A percentile compares a stretch with the other conserved stretches of the same genome.
Evolutionary conservation across 345 rosid genomes (phyloP).

Genomic region (Salix koriyanagi): DNA sequence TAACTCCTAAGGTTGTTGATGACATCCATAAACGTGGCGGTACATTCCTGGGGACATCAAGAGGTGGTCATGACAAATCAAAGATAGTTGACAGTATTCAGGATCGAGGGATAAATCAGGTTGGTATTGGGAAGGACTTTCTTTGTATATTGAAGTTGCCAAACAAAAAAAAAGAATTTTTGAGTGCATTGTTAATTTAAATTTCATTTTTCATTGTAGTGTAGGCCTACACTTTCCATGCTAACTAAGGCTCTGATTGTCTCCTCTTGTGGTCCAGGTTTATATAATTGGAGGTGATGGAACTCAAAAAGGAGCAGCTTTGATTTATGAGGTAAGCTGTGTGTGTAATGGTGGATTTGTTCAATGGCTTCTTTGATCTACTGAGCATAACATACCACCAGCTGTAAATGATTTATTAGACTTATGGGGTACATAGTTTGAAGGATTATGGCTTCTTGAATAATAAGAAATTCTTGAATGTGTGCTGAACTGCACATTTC

Average conservation of each 20-base stretch:
- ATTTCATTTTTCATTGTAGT: not conserved
- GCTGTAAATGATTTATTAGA: no score
- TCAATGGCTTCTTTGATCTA: no score
- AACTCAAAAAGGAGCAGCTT: constrained; percentile 68
- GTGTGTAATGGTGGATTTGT: not conserved
- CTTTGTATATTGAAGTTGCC: not conserved
- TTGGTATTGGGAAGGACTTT: constrained; percentile 9
- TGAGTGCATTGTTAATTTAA: not conserved
- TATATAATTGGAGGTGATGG: constrained; percentile 89
- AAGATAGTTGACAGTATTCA: constrained; percentile 85
- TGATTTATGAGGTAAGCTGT: constrained; percentile 53
- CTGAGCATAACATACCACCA: no score
- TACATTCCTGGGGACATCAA: constrained; percentile 70
- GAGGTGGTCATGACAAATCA: constrained; percentile 70
- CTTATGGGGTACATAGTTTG: no score
- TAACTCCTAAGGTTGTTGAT: constrained; percentile 59
- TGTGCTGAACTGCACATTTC: not conserved
- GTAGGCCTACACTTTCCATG: not conserved
- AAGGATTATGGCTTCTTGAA: not conserved
- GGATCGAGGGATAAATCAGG: constrained; percentile 83
- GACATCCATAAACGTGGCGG: constrained; percentile 82
- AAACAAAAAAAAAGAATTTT: no score
- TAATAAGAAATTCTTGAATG: not conserved
- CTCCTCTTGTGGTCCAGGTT: constrained; percentile 40
- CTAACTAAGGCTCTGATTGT: not conserved